Evolutionary conservation across 257 asterid genomes (phyloP), one percentile per base, ranked within the genome.

Genomic region (Rubia yunnanensis): DNA sequence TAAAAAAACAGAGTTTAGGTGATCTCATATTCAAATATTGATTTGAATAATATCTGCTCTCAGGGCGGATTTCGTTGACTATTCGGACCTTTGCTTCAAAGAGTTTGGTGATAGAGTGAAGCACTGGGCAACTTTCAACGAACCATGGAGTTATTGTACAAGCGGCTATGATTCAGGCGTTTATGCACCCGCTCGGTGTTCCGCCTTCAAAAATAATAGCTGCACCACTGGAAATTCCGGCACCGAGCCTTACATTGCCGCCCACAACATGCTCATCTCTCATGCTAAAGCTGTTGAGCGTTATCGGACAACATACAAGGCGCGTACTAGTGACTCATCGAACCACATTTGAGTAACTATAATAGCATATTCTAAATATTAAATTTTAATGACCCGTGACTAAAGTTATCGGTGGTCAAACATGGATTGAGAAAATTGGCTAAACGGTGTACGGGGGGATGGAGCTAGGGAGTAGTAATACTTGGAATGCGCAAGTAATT

Each of bases 41-140:
- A 35, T 35, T 3, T 35, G 14, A 10, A 41, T 6, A 41, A 41
- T 14, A 41, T 14, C 2, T 54, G 32, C 13, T 2, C 15, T 3
- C 76, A 81, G 91, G 77, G 69, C 23, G 5, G 86, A 82, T 44
- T 76, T 74, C 28, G 31, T 41, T 34, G 77, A 78, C 32, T 83
- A 78, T 20, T 79, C 88, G 2, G 73, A 83, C 34, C 56, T 83
- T 9, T 63, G 80, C 59, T 86, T 86, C 69, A 30, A 64, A 30
- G 73, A 75, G 73, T 84, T 78, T 50, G 91, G 94, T 0, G 89
- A 86, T 46, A 76, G 94, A 38, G 86, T 86, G 26, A 83, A 83
- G 57, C 38, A 69, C 28, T 86, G 94, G 94, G 69, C 81, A 60
- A 83, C 89, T 0, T 44, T 81, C 32, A 79, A 86, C 18, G 94